Conservation (phyloP, 441 rosid species). For the Raphanus hybrid region DNA sequence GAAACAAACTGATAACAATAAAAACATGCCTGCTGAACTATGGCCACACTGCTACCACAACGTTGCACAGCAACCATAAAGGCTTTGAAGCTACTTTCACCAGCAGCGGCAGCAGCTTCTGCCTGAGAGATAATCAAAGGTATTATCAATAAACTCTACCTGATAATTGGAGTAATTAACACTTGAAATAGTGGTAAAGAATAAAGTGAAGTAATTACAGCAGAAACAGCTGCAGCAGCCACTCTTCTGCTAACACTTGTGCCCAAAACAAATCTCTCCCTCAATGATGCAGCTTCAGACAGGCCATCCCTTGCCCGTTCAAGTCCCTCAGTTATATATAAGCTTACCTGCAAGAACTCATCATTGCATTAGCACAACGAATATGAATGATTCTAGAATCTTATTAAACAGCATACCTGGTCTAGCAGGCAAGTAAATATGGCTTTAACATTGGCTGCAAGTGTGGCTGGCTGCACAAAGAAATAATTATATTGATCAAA, state of each 20-base stretch:
- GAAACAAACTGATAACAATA: constrained; percentile 1
- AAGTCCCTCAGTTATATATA: constrained; percentile 94
- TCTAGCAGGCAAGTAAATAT: constrained; percentile 92
- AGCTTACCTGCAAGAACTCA: constrained; percentile 69
- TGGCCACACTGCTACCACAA: constrained; percentile 97
- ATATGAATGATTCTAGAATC: constrained; percentile 21
- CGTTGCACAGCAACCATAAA: constrained; percentile 99
- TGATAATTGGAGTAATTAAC: constrained; percentile 3
- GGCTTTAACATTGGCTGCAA: constrained; percentile 86
- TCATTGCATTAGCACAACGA: constrained; percentile 27
- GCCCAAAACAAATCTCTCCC: constrained; percentile 97
- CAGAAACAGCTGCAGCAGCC: constrained; percentile 99
- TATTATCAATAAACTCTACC: constrained; percentile 31
- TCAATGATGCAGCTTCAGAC: constrained; percentile 92
- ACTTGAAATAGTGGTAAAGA: constrained; percentile 23
- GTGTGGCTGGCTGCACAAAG: constrained; percentile 77
- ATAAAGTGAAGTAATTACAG: constrained; percentile 63
- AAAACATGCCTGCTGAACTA: constrained; percentile 91
- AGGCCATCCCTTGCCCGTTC: constrained; percentile 96
- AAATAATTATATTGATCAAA: constrained; percentile 24
- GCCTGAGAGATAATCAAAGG: constrained; percentile 65
- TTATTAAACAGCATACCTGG: constrained; percentile 71
- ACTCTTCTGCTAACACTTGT: constrained; percentile 87
- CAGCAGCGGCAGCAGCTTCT: constrained; percentile 99
- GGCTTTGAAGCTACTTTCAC: constrained; percentile 99